Evolutionary conservation across 2,329 filamentous ascomycete genomes (phyloP), one percentile per base, ranked within the genome.

Genomic region (Diaporthe batatas): DNA sequence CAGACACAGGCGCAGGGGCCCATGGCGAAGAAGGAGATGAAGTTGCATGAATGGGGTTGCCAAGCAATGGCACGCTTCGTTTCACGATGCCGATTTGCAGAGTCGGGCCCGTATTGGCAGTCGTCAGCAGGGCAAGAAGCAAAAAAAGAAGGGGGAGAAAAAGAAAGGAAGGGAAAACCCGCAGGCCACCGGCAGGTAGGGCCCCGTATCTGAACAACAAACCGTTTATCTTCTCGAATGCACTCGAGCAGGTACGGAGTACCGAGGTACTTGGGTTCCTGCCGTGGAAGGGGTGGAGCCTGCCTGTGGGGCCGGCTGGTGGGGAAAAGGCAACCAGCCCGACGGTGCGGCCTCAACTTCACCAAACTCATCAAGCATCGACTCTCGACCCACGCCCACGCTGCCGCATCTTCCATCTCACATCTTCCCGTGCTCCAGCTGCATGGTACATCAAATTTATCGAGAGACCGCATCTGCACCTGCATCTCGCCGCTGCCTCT

Each of bases 91-190:
- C 44, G 49, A 25, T 32, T 47, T 51, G 62, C 62, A 51, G 44
- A 65, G 44, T 49, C 62, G 62, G 62, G 44, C 44, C 62, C 44
- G 62, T 51, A 65, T 51, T 64, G 59, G 42, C 59, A 64, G 47
- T 67, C 47, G 32, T 12, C 14, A 18, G 62, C 44, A 67, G 47
- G 47, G 32, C 32, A 51, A 67, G 47, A 53, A 65, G 62, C 16
- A 65, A 65, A 34, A 6, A 6, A 14, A 16, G 18, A 6, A 34
- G 4, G 34, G 6, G 42, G 23, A 25, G 11, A 32, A 32, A 32
- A 67, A 14, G 14, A 18, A 39, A 47, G 14, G 16, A 49, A 44
- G 59, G 42, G 14, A 44, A 42, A 34, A 29, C 2, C 21, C 10
- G 34, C 2, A 16, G n/a, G n/a, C n/a, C n/a, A n/a, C n/a, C n/a